phyloP scores from a whole-genome alignment of 1,139 yeast genomes.

The Yamadazyma dendronema region DNA sequence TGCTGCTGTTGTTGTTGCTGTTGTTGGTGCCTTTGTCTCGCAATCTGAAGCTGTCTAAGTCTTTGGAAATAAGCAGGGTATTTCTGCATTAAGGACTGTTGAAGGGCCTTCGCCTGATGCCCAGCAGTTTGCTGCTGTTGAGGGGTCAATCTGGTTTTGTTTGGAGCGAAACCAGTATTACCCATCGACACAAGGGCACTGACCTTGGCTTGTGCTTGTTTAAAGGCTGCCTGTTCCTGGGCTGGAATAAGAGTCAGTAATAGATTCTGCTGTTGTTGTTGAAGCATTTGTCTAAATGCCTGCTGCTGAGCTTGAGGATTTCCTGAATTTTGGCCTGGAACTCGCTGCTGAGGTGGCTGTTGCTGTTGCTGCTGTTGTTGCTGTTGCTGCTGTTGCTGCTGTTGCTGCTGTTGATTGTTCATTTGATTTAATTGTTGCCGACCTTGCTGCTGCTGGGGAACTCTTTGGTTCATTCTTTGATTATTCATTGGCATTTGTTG shows the following conservation, averaged over 20 bases:
- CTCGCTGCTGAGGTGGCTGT: conserved; percentile 21
- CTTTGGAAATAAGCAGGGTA: conserved; percentile 47
- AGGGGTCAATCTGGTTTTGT: conserved; percentile 40
- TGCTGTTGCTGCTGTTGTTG: conserved; percentile 20
- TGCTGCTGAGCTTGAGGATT: conserved; percentile 12
- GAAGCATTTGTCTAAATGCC: conserved; percentile 19
- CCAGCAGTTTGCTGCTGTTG: conserved; percentile 49
- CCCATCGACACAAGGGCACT: conserved; percentile 46
- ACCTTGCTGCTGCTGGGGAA: conserved; percentile 26
- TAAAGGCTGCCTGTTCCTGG: conserved; percentile 45
- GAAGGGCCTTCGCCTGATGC: conserved; percentile 43
- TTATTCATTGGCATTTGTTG: conserved; percentile 24
- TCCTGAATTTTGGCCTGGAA: conserved; percentile 1
- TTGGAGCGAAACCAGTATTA: conserved; percentile 45
- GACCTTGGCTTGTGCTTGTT: conserved; percentile 43
- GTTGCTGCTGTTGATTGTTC: conserved; percentile 17
- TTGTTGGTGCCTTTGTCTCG: conserved; percentile 37
- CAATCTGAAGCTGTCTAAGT: conserved; percentile 39
- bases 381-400: conserved; percentile 25
- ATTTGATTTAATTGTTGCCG: conserved; percentile 10
- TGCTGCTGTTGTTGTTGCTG: conserved; percentile 23
- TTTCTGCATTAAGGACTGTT: conserved; percentile 43
- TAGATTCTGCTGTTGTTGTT: conserved; percentile 48
- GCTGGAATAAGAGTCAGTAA: conserved; percentile 43
- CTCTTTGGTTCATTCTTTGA: conserved; percentile 8